Evolutionary conservation across 164 flowering plant genomes (phyloP).

Genomic region (Platanus orientalis): DNA sequence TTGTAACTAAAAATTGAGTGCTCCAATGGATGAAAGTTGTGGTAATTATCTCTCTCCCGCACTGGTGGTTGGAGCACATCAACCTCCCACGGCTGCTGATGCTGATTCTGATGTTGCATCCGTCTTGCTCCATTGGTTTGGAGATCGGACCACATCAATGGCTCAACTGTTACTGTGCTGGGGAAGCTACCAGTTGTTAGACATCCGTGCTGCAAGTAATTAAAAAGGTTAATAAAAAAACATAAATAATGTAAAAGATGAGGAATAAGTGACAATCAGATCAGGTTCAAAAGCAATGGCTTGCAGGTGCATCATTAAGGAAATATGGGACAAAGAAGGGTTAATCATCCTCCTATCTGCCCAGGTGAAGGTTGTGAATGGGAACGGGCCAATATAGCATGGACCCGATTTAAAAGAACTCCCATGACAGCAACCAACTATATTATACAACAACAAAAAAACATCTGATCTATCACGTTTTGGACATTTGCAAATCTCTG

Average conservation of each 20-base stretch:
- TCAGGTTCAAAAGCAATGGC: background rate
- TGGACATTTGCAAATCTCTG: no score
- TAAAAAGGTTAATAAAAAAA: background rate
- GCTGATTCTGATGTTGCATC: slow-evolving; percentile 19
- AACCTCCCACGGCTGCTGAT: slow-evolving; percentile 48
- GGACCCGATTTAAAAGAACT: no score
- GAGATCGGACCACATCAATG: slow-evolving; percentile 48
- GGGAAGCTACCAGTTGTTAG: slow-evolving; percentile 40
- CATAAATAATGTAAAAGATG: background rate
- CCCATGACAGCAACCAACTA: no score
- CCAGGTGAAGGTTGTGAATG: no score
- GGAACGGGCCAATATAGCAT: no score
- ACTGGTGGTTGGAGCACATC: slow-evolving; percentile 35
- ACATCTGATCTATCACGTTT: no score
- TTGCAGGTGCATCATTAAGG: background rate
- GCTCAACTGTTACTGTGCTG: slow-evolving; percentile 30
- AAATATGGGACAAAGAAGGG: background rate
- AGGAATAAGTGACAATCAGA: background rate
- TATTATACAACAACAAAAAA: no score
- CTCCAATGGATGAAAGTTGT: slow-evolving; percentile 45
- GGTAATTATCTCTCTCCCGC: slow-evolving; percentile 46
- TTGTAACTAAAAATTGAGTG: slow-evolving; percentile 49
- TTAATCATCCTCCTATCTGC: no score
- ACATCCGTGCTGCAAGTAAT: slow-evolving; percentile 39
- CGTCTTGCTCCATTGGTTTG: slow-evolving; percentile 35